These are phyloP conservation scores for Solanum bulbocastanum DNA, from an alignment of 257 asterid species.

Conservation along the genomic window DNA sequence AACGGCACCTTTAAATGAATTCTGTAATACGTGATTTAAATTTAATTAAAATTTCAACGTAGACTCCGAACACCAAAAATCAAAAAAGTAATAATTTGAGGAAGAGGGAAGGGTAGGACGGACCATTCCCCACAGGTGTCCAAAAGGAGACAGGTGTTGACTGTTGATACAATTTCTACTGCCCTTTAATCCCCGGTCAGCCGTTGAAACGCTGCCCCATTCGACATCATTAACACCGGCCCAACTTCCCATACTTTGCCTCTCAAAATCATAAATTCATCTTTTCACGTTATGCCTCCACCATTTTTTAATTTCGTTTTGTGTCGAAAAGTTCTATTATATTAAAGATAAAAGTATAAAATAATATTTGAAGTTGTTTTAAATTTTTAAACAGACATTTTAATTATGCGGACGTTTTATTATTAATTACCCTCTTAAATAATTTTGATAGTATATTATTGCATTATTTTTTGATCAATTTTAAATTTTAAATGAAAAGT, in stretches of 20 bases:
- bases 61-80: accelerated
- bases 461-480: too few relatives aligned
- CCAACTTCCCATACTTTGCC: neutral
- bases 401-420: too few relatives aligned
- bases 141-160: neutral
- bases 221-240: neutral
- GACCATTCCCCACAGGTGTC: neutral
- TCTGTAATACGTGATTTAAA: accelerated
- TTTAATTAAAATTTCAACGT: too few relatives aligned
- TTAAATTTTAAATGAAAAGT: too few relatives aligned
- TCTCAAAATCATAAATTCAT: neutral
- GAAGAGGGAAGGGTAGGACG: neutral
- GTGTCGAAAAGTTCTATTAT: too few relatives aligned
- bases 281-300: neutral
- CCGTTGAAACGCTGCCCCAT: neutral
- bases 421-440: too few relatives aligned
- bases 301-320: too few relatives aligned
- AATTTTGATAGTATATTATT: too few relatives aligned
- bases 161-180: neutral
- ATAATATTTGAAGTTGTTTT: too few relatives aligned
- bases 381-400: too few relatives aligned
- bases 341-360: too few relatives aligned
- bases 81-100: neutral
- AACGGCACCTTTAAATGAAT: accelerated
- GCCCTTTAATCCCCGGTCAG: constrained; percentile 4